These are phyloP conservation scores for Fusarium sp. DNA, from an alignment of 2,329 filamentous ascomycete species.

Conservation along the genomic window DNA sequence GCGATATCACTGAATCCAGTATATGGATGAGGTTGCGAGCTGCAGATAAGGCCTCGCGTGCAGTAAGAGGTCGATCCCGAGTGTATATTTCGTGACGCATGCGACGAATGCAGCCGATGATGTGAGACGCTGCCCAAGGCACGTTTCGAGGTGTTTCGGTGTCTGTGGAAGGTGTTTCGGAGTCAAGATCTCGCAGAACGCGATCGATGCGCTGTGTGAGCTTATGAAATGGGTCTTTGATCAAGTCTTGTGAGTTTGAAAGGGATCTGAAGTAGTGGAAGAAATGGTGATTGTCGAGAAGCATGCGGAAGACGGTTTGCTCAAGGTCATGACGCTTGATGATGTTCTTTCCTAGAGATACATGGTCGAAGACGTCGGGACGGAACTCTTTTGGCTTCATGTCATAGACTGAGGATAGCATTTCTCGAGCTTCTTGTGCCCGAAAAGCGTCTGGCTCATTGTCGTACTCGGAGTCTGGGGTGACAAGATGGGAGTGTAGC, in stretches of 20 bases:
- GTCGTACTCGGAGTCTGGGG: conserved; percentile 48
- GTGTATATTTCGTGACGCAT: conserved; percentile 58
- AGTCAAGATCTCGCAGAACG: conserved; percentile 60
- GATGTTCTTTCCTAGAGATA: conserved; percentile 49
- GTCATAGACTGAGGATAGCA: conserved; percentile 61
- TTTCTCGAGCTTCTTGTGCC: conserved; percentile 62
- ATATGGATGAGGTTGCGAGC: conserved; percentile 62
- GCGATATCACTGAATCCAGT: conserved; percentile 58
- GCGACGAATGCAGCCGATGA: conserved; percentile 57
- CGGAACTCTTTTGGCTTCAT: conserved; percentile 57
- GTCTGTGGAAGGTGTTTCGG: conserved; percentile 7
- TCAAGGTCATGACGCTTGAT: conserved; percentile 61
- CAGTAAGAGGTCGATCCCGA: conserved; percentile 53
- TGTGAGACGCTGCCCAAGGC: conserved; percentile 63
- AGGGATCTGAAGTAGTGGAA: conserved; percentile 64
- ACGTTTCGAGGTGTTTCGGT: conserved; percentile 55
- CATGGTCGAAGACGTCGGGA: conserved; percentile 58
- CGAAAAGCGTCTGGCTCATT: conserved; percentile 53
- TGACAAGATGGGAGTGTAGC: conserved; percentile 61
- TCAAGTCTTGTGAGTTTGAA: conserved; percentile 58
- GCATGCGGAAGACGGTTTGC: conserved; percentile 64
- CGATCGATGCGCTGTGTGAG: conserved; percentile 61
- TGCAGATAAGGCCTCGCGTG: conserved; percentile 58
- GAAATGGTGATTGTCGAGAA: conserved; percentile 66
- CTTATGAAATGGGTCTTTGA: conserved; percentile 61